phyloP scores from a whole-genome alignment of 2,329 filamentous ascomycete species.

The Blumeriella jaapii region DNA sequence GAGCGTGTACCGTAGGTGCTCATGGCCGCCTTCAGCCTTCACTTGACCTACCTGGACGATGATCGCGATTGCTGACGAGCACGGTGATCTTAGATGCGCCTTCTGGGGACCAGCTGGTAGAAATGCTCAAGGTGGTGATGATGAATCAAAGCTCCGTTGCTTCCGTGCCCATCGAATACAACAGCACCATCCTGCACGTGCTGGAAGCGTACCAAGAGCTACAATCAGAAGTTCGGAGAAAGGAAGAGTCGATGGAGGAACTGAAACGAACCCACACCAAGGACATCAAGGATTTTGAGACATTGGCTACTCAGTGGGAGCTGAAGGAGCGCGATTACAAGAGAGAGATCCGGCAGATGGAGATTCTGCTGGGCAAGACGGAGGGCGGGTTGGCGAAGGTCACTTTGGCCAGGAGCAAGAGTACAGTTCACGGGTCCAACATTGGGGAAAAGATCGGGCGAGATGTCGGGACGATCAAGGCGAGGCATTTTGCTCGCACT shows the following conservation, averaged over 20 bases:
- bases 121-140: slow-evolving; percentile 26
- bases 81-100: slow-evolving; percentile 16
- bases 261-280: slow-evolving; percentile 19
- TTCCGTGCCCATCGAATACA: slow-evolving; percentile 23
- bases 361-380: slow-evolving; percentile 23
- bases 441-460: slow-evolving; percentile 15
- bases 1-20: slow-evolving; percentile 13
- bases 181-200: slow-evolving; percentile 25
- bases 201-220: slow-evolving; percentile 24
- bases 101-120: slow-evolving; percentile 24
- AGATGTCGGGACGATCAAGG: slow-evolving; percentile 18
- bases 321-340: slow-evolving; percentile 24
- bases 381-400: slow-evolving; percentile 25
- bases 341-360: slow-evolving; percentile 23
- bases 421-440: slow-evolving; percentile 20
- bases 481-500: slow-evolving; percentile 10
- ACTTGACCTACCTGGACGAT: no score
- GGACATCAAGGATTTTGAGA: slow-evolving; percentile 22
- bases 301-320: slow-evolving; percentile 21
- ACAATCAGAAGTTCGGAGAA: slow-evolving; percentile 13
- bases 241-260: slow-evolving; percentile 17
- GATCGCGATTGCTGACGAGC: background rate
- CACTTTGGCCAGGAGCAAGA: slow-evolving; percentile 22
- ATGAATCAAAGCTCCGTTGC: slow-evolving; percentile 22
- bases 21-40: no score